Evolutionary conservation across 2,329 filamentous ascomycete genomes (phyloP).

Genomic region (Ascochyta fabae): DNA sequence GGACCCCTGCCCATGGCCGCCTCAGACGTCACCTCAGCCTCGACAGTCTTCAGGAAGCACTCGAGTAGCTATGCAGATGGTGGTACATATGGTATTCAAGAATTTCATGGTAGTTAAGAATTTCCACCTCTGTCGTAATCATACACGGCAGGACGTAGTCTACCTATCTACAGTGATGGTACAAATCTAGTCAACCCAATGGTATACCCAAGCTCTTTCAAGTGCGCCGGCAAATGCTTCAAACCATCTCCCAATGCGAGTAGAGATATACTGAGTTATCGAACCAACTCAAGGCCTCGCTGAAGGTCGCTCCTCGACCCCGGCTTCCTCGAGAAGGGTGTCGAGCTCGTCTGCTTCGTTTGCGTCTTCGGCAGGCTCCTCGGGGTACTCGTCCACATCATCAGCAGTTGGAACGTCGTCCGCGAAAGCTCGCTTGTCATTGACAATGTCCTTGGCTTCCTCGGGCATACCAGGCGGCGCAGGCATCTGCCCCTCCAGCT

Average conservation of each 20-base stretch:
- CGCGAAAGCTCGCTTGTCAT: constrained; percentile 19
- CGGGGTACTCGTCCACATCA: constrained; percentile 27
- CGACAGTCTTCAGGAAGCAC: too few species aligned
- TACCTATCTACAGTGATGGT: constrained; percentile 7
- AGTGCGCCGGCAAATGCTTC: constrained; percentile 16
- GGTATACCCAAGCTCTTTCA: constrained; percentile 1
- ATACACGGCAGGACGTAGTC: background rate
- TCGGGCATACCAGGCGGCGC: constrained; percentile 16
- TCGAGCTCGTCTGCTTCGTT: constrained; percentile 1
- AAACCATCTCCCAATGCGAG: background rate
- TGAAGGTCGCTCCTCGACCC: background rate
- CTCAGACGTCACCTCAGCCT: constrained; percentile 11
- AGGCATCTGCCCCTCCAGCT: background rate
- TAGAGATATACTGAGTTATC: background rate
- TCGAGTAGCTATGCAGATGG: too few species aligned
- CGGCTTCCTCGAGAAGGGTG: background rate
- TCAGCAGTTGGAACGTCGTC: constrained; percentile 5
- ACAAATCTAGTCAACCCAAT: constrained; percentile 6
- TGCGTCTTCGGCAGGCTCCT: constrained; percentile 18
- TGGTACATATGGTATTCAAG: too few species aligned
- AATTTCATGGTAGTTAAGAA: too few species aligned
- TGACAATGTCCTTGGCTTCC: constrained; percentile 24
- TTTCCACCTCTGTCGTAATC: background rate
- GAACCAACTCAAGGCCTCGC: background rate
- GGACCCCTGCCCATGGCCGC: background rate